Percentiles rank a stretch among this genome's conserved stretches.
These are phyloP conservation scores for Incumbomyces lentus DNA, from an alignment of 2,329 filamentous ascomycete genomes.

Conservation along the genomic window DNA sequence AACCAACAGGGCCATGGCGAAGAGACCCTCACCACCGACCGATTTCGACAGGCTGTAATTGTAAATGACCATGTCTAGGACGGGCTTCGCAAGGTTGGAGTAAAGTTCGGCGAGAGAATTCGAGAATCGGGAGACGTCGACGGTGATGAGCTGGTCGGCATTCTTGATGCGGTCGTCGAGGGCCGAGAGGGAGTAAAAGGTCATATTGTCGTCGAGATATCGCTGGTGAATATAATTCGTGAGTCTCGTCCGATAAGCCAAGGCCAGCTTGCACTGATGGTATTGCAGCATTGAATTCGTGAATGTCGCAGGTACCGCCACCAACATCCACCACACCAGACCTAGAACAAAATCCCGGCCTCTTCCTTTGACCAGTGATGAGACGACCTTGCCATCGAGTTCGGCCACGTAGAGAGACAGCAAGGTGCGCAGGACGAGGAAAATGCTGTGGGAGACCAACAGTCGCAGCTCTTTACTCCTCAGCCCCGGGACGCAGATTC, in stretches of 20 bases:
- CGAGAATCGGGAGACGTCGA: conserved; percentile 92
- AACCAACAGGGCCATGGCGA: conserved; percentile 89
- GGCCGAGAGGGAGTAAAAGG: conserved; percentile 91
- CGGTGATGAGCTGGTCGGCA: conserved; percentile 90
- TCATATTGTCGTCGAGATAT: conserved; percentile 91
- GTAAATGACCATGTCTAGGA: conserved; percentile 93
- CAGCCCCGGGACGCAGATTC: conserved; percentile 85
- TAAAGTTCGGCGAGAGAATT: conserved; percentile 92
- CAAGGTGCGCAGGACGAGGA: conserved; percentile 78
- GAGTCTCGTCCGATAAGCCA: conserved; percentile 84
- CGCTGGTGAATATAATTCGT: conserved; percentile 94
- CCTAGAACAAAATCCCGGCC: conserved; percentile 81
- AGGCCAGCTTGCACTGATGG: conserved; percentile 86
- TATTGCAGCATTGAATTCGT: conserved; percentile 99
- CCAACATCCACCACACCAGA: conserved; percentile 96
- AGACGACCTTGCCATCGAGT: conserved; percentile 87
- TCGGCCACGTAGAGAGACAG: conserved; percentile 94
- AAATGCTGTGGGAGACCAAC: conserved; percentile 83
- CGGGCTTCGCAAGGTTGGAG: conserved; percentile 88
- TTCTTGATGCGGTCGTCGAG: conserved; percentile 98
- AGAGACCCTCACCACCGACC: conserved; percentile 90
- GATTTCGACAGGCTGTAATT: conserved; percentile 87
- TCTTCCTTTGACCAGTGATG: conserved; percentile 79
- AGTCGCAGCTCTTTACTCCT: conserved; percentile 77
- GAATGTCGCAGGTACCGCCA: conserved; percentile 90